Percentiles rank a stretch among this genome's conserved stretches.
Conservation (phyloP, 345 rosid genomes). For the Populus pruinosa region DNA sequence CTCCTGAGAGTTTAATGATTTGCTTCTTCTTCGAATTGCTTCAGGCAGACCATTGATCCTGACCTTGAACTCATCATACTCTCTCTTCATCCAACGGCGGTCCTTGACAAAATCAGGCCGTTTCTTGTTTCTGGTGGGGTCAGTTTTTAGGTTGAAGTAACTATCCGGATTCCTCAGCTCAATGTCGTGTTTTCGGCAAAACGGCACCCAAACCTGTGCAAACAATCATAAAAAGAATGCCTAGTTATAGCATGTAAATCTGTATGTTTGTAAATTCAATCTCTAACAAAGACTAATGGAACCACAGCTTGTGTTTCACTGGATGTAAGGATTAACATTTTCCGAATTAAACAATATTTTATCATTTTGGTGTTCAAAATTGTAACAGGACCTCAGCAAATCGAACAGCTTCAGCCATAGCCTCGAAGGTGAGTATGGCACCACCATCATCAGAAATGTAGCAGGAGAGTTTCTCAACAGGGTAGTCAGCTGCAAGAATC, state of each 20-base stretch:
- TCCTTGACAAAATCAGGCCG: conserved; percentile 83
- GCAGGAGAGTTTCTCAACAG: conserved; percentile 64
- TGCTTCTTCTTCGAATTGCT: conserved; percentile 59
- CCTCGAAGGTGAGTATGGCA: conserved; percentile 85
- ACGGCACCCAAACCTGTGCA: conserved; percentile 72
- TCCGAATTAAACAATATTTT: neutral
- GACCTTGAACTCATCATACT: conserved; percentile 93
- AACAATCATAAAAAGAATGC: neutral
- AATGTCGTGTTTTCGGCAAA: conserved; percentile 83
- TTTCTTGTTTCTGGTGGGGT: conserved; percentile 83
- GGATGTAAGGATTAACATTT: neutral
- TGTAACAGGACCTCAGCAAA: conserved; percentile 55
- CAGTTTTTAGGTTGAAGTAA: conserved; percentile 66
- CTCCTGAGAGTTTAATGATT: conserved; percentile 59
- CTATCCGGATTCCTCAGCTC: conserved; percentile 94
- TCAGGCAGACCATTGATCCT: conserved; percentile 88
- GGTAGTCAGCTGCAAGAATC: conserved; percentile 73
- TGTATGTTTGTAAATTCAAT: neutral
- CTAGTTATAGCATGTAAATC: neutral
- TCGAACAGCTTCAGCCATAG: conserved; percentile 91
- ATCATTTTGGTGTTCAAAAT: neutral
- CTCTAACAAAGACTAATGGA: neutral
- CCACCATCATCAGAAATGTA: conserved; percentile 95
- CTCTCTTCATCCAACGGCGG: conserved; percentile 94
- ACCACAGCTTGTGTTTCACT: neutral